Evolutionary conservation across 2,329 filamentous ascomycete species (phyloP).

Genomic region (Phaeosphaeriaceae sp.): DNA sequence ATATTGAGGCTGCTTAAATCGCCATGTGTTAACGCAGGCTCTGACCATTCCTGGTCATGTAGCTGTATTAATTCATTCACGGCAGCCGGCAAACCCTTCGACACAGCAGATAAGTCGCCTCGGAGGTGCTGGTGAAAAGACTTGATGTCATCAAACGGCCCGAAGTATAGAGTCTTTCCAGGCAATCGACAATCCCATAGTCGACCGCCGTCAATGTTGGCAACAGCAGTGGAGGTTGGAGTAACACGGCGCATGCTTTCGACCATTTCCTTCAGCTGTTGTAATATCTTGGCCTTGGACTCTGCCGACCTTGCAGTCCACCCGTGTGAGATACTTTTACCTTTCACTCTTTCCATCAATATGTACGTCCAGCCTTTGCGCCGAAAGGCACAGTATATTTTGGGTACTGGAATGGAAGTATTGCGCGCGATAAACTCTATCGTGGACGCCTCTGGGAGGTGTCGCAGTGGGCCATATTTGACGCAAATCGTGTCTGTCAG

Average conservation of each 20-base stretch:
- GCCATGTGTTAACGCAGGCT: constrained; percentile 57
- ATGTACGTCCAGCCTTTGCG: constrained; percentile 53
- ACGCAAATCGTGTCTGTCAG: too few relatives aligned
- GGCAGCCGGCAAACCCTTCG: too few relatives aligned
- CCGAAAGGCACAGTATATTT: constrained; percentile 53
- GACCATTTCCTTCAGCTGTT: constrained; percentile 21
- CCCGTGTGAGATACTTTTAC: constrained; percentile 27
- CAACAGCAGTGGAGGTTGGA: constrained; percentile 17
- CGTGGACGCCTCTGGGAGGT: constrained; percentile 49
- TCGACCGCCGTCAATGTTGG: constrained; percentile 20
- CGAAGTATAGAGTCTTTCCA: constrained; percentile 30
- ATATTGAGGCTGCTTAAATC: constrained; percentile 58
- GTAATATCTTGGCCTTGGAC: constrained; percentile 17
- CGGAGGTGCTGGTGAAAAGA: constrained; percentile 50
- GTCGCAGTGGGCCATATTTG: constrained; percentile 41
- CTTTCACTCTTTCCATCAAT: constrained; percentile 53
- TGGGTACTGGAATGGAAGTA: constrained; percentile 55
- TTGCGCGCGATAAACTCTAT: constrained; percentile 51
- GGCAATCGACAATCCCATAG: constrained; percentile 39
- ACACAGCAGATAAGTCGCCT: constrained; percentile 37
- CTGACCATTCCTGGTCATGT: constrained; percentile 31
- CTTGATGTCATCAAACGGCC: constrained; percentile 42
- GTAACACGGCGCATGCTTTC: constrained; percentile 22
- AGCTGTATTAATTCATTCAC: too few relatives aligned
- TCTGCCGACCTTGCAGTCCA: constrained; percentile 24